Evolutionary conservation across 257 asterid genomes (phyloP).

Genomic region (Craterostigma plantagineum): DNA sequence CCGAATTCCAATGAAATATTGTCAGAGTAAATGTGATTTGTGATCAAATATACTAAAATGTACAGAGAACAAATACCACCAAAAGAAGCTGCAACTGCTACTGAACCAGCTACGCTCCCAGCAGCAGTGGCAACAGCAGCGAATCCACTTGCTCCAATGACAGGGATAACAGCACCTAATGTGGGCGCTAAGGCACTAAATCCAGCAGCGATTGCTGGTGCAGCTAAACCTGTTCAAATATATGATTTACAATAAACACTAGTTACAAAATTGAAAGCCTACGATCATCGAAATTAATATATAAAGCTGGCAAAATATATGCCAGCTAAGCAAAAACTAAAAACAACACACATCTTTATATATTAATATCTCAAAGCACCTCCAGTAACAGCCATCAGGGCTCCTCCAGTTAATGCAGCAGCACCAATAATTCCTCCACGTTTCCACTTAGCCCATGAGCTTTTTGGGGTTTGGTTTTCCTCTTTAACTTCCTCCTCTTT

Average conservation of each 20-base stretch:
- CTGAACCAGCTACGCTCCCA: slow-evolving; percentile 96
- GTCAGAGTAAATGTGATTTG: slow-evolving; percentile 3
- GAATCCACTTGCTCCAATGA: slow-evolving; percentile 86
- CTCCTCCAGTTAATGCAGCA: slow-evolving; percentile 95
- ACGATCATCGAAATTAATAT: too few relatives aligned
- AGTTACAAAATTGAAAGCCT: background rate
- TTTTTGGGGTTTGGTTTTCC: slow-evolving; percentile 24
- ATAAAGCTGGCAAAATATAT: slow-evolving; percentile 5
- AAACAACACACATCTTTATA: background rate
- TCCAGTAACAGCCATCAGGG: slow-evolving; percentile 91
- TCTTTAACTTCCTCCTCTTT: slow-evolving; percentile 57
- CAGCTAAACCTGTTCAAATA: slow-evolving; percentile 74
- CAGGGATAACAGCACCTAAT: slow-evolving; percentile 71
- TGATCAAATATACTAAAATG: slow-evolving; percentile 2
- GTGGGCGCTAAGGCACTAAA: slow-evolving; percentile 88
- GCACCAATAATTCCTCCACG: slow-evolving; percentile 96
- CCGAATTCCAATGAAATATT: background rate
- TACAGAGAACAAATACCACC: slow-evolving; percentile 43
- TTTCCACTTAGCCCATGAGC: slow-evolving; percentile 77
- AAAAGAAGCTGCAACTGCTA: slow-evolving; percentile 94
- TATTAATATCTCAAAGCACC: slow-evolving; percentile 25
- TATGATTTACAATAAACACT: background rate
- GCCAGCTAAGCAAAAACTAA: slow-evolving; percentile 2
- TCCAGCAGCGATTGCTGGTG: slow-evolving; percentile 98
- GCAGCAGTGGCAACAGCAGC: slow-evolving; percentile 93